Conservation (phyloP, 106 monocot genomes). For the Allium sativum region DNA sequence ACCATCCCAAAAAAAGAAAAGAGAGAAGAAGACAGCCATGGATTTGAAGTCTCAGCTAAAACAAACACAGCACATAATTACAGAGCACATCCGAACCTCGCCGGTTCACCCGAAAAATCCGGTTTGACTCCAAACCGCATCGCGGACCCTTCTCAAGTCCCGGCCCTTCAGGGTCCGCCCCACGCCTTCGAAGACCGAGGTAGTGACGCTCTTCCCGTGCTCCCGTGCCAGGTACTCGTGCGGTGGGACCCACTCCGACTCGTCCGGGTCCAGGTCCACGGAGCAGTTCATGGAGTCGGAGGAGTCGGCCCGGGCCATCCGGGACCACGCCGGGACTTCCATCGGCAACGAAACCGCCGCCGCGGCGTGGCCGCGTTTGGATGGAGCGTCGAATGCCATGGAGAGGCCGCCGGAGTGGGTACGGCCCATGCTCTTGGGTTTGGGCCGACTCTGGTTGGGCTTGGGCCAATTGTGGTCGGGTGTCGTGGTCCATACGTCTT, state of each 20-base stretch:
- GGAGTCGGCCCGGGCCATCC: conserved; percentile 14
- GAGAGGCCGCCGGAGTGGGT: conserved; percentile 26
- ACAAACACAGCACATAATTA: too few relatives aligned
- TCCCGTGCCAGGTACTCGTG: conserved; percentile 60
- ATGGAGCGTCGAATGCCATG: conserved; percentile 20
- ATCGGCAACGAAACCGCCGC: conserved; percentile 33
- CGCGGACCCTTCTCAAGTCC: conserved; percentile 65
- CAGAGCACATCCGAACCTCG: background rate
- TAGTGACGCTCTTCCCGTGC: conserved; percentile 22
- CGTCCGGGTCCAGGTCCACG: conserved; percentile 14
- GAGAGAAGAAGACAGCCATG: too few relatives aligned
- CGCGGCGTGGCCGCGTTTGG: background rate
- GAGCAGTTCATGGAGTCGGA: conserved; percentile 7
- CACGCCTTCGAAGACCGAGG: conserved; percentile 69
- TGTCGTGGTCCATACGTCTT: conserved; percentile 43
- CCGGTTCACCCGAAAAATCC: conserved; percentile 60
- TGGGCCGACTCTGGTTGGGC: background rate
- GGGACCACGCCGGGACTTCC: conserved; percentile 41
- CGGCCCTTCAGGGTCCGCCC: conserved; percentile 79
- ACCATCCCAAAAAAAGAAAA: too few relatives aligned
- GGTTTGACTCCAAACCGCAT: conserved; percentile 82
- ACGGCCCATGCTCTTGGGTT: background rate
- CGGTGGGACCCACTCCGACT: conserved; percentile 53
- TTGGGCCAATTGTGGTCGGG: background rate
- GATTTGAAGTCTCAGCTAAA: too few relatives aligned